Base-by-base conservation (phyloP, 139 green algal species). In the Limnomonas spitsbergensis region DNA sequence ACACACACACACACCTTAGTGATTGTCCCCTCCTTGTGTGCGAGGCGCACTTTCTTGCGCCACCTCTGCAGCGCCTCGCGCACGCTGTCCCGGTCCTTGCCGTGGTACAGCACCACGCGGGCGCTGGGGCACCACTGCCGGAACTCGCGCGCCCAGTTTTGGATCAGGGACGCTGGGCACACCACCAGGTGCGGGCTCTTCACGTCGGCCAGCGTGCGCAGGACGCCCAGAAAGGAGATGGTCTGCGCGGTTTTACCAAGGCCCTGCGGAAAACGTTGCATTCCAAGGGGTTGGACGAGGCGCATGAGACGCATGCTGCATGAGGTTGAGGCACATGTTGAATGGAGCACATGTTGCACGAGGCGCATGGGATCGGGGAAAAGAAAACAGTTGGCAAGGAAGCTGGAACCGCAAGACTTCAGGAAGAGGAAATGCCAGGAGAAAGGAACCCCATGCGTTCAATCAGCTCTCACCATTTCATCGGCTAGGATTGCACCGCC, bases 91-190 rank as follows among this genome's bases (percentile, higher is more conserved):
- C 91, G 83, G 42, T 90, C 81, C 36, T 86, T 86, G 53, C 94
- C 94, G 81, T 97, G 93, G 88, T 95, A 98, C 1, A 85, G 81
- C 2, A 92, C 69, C 4, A 96, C 86, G 29, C 83, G 75, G 56
- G 34, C 53, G 70, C 39, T 39, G 52, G 95, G 95, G 86, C 94
- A 98, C 92, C 95, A 98, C 34, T 89, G 83, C 32, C 78, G 80
- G 82, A 98, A 93, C 87, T 98, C 94, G 76, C 95, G 95, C 67
- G 96, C 92, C 94, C 94, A 98, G 87, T 98, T 98, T 83, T 94
- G 39, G 39, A 98, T 86, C 47, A 98, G 87, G 29, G 94, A 98
- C 75, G 98, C 97, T 38, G 95, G 95, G 69, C 95, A 94, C 61
- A 98, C 91, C 34, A 99, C 88, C 85, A 99, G 90, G 88, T 99